Base-by-base conservation (phyloP, 192 early-diverging fungal genomes). In the Lobosporangium transversale region DNA sequence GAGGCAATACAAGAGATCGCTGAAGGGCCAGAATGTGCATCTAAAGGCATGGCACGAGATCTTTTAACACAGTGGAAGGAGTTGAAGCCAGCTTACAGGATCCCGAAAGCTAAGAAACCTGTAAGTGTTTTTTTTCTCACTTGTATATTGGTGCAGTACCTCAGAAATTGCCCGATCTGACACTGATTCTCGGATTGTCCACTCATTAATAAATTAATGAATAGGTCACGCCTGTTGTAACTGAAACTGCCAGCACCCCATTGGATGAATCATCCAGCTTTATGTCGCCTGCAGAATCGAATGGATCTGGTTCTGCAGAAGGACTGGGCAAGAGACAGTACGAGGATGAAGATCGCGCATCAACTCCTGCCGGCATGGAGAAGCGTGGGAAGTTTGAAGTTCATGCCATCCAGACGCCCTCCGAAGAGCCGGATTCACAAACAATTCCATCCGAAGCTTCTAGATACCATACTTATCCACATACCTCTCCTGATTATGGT, bases 1-100 rank as follows among this genome's bases (percentile, higher is more conserved):
- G 90, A 88, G 11, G 76, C 85, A 11, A 75, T 97, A 10, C 59
- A 76, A 9, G 85, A 82, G 57, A 56, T 90, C 10, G 79, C 78
- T 0, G 79, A 84, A 1, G 58, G 81, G 9, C 76, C 79, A 7
- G 79, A 90, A 37, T 62, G 80, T 36, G 66, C 81, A 4, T 81
- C 86, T 17, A 71, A 80, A 9, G 59, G 70, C 24, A 53, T 82
- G 33, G 88, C 88, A 4, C 57, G 84, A 27, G 82, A 84, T 8
- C 59, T 89, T 26, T 33, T 86, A 24, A 69, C 52, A 0, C 74
- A 84, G 20, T 89, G 88, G 88, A 66, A 78, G 17, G 55, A 76
- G 17, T 52, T 89, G 4, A 86, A 85, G 61, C 75, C 79, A 21
- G 73, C 81, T 1, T 89, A 87, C 53, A 74, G 84, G n/a, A 89